Evolutionary conservation across 2,329 filamentous ascomycete genomes (phyloP).

Genomic region (Chrysoporthe cubensis): DNA sequence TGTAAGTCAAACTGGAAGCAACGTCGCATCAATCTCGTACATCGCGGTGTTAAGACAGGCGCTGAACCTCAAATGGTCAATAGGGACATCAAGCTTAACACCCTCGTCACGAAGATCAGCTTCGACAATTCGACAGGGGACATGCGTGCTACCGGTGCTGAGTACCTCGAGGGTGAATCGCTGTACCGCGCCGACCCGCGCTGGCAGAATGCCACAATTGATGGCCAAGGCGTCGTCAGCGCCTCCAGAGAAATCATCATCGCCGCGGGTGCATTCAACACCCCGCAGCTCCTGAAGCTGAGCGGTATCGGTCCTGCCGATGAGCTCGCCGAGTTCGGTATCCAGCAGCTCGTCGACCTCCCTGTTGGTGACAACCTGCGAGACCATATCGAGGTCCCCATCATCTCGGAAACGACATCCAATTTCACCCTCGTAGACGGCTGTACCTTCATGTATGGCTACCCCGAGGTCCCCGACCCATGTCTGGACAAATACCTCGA

Average conservation of each 20-base stretch:
- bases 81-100: constrained; percentile 23
- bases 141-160: constrained; percentile 16
- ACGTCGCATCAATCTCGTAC: too few species aligned
- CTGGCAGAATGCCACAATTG: constrained; percentile 35
- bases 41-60: neutral
- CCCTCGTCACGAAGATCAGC: constrained; percentile 26
- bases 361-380: constrained; percentile 65
- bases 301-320: constrained; percentile 50
- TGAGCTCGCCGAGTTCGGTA: constrained; percentile 44
- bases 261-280: constrained; percentile 56
- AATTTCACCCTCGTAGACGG: constrained; percentile 42
- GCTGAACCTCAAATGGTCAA: neutral
- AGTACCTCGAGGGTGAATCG: constrained; percentile 46
- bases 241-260: constrained; percentile 54
- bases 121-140: constrained; percentile 15
- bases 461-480: constrained; percentile 39
- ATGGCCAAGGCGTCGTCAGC: constrained; percentile 36
- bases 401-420: constrained; percentile 47
- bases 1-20: neutral
- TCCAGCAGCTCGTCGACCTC: constrained; percentile 53
- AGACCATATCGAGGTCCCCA: constrained; percentile 57
- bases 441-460: constrained; percentile 39
- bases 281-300: constrained; percentile 57
- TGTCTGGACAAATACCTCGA: constrained; percentile 36
- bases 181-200: constrained; percentile 56